Evolutionary conservation across 352 stramenopile species (phyloP), one percentile per base, ranked within the genome.

Genomic region (Aphanomyces stellatus): DNA sequence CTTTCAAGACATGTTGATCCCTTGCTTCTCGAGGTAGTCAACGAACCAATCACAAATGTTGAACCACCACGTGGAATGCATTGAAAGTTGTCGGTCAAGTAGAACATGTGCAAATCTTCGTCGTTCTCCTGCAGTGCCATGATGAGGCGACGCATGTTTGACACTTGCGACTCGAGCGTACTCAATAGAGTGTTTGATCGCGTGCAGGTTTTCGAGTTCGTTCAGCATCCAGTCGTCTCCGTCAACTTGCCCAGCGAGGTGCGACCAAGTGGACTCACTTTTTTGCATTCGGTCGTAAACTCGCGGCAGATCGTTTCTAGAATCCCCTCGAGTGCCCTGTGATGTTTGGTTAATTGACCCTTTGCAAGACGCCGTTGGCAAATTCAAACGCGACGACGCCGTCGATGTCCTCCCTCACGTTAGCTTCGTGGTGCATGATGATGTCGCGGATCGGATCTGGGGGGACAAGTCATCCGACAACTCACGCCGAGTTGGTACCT

Each of bases 371-470:
- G 40, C 53, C 66, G 7, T 59, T 75, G 69, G 65, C 72, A 57
- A 78, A 76, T 53, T 78, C 72, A 61, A 76, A 78, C 3, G 70
- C 56, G 10, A 13, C 48, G 59, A 33, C 67, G 40, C 69, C 24
- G 69, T 51, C 31, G 5, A 71, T 67, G 46, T 72, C 70, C 55
- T 82, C 74, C 33, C 72, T 62, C 41, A 83, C 81, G 19, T 79
- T 75, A 8, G 72, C 64, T n/a, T 74, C 78, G 28, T 67, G 15
- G n/a, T 76, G 77, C 41, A 78, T 74, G 60, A 85, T 73, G 35
- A 85, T 72, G 22, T 70, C 66, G 15, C 77, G 72, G 17, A 85
- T 53, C 2, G 77, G 77, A 51, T 85, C 77, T 71, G 69, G 4
- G 30, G 42, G 5, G 53, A 3, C 13, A 24, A n/a, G n/a, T n/a